Evolutionary conservation across 495 filamentous ascomycete genomes (phyloP).

Genomic region (Talaromyces liani): DNA sequence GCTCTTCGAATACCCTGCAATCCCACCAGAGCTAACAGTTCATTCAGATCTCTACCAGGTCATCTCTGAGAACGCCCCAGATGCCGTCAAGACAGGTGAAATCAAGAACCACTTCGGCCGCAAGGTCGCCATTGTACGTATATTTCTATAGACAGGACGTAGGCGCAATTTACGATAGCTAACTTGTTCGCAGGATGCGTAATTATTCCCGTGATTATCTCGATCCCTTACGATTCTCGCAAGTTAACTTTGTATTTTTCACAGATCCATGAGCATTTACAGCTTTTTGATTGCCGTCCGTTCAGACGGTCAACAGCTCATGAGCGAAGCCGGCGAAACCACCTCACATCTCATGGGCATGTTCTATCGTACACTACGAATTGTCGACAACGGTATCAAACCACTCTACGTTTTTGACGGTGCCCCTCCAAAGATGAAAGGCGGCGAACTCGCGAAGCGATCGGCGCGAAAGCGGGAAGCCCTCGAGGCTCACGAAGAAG

Average conservation of each 20-base stretch:
- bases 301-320: constrained; percentile 92
- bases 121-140: constrained; percentile 88
- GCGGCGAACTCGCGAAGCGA: constrained; percentile 88
- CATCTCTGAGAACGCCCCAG: constrained; percentile 85
- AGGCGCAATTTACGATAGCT: neutral
- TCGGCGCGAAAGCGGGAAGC: constrained; percentile 87
- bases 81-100: constrained; percentile 90
- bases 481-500: constrained; percentile 80
- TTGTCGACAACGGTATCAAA: constrained; percentile 98
- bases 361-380: constrained; percentile 97
- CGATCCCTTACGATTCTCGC: neutral
- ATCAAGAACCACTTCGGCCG: constrained; percentile 98
- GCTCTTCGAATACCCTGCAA: neutral
- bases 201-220: neutral
- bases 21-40: neutral
- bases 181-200: constrained; percentile 5
- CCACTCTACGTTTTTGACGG: constrained; percentile 98
- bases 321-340: constrained; percentile 86
- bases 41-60: constrained; percentile 65
- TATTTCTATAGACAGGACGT: neutral
- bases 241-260: neutral
- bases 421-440: constrained; percentile 92
- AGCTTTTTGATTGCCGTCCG: constrained; percentile 96
- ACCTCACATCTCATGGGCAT: constrained; percentile 98
- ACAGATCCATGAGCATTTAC: constrained; percentile 97